Evolutionary conservation across 345 rosid species (phyloP).

Genomic region (Brassica incana): DNA sequence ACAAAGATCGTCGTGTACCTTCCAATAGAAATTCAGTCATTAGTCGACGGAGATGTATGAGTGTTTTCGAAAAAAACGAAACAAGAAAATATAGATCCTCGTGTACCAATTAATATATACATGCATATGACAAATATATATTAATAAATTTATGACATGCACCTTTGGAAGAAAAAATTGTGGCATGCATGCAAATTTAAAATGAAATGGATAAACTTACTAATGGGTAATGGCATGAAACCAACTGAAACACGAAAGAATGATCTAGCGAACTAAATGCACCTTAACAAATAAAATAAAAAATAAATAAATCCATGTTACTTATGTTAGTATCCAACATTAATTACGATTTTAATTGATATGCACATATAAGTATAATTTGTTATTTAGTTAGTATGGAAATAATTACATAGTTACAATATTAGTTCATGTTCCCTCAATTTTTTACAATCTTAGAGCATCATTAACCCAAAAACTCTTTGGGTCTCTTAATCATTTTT

Average conservation of each 20-base stretch:
- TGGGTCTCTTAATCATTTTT: too few species aligned
- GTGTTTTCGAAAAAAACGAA: background rate
- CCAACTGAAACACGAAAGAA: background rate
- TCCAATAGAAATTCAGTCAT: conserved; percentile 1
- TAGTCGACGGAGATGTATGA: conserved; percentile 23
- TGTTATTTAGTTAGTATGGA: background rate
- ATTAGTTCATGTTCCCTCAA: background rate
- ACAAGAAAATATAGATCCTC: background rate
- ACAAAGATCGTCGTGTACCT: background rate
- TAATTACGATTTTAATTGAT: background rate
- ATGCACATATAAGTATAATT: too few species aligned
- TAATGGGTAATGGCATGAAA: background rate
- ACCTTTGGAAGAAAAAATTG: background rate
- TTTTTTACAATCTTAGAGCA: too few species aligned
- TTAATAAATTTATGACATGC: background rate
- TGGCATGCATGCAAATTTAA: background rate
- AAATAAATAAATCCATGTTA: background rate
- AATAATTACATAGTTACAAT: background rate
- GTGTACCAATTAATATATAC: background rate
- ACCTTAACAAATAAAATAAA: background rate
- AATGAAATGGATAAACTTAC: background rate
- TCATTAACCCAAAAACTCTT: too few species aligned
- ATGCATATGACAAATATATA: background rate
- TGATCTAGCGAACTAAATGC: background rate
- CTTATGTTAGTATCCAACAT: background rate